phyloP scores from a whole-genome alignment of 192 early-diverging fungal species.

The Rhizoclosmatium globosum region DNA sequence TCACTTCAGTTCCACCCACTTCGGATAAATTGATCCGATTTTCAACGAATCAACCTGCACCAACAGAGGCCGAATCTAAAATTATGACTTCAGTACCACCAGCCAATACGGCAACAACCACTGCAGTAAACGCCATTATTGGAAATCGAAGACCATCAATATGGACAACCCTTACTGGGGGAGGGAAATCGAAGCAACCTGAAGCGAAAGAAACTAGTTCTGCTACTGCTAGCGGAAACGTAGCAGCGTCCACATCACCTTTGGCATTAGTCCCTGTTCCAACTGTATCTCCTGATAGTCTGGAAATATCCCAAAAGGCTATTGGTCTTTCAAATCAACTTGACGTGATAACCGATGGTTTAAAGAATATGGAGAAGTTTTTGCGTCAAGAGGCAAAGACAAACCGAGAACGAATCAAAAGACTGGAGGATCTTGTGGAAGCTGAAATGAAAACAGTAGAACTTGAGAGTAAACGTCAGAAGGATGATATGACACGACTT shows the following conservation, averaged over 20 bases:
- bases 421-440: conserved; percentile 34
- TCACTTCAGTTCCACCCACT: no score
- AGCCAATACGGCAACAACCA: conserved; percentile 10
- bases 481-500: conserved; percentile 8
- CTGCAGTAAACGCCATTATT: not conserved
- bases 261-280: not conserved
- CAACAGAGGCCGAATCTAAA: no score
- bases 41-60: no score
- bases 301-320: not conserved
- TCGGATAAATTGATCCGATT: no score
- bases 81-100: not conserved
- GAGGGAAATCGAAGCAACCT: not conserved
- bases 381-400: conserved; percentile 29
- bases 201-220: not conserved
- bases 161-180: conserved; percentile 12
- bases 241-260: not conserved
- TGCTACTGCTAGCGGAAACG: not conserved
- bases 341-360: conserved; percentile 13
- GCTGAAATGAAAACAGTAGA: not conserved
- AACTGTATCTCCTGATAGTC: not conserved
- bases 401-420: conserved; percentile 27
- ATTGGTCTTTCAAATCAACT: not conserved
- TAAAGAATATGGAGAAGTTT: conserved; percentile 19
- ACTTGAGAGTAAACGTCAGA: not conserved
- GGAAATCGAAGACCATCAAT: conserved; percentile 14